A percentile compares a stretch with the other conserved stretches of the same genome.
These are phyloP conservation scores for Sugiyamaella boreocaroliniensis DNA, from an alignment of 805 yeast genomes.

Conservation along the genomic window DNA sequence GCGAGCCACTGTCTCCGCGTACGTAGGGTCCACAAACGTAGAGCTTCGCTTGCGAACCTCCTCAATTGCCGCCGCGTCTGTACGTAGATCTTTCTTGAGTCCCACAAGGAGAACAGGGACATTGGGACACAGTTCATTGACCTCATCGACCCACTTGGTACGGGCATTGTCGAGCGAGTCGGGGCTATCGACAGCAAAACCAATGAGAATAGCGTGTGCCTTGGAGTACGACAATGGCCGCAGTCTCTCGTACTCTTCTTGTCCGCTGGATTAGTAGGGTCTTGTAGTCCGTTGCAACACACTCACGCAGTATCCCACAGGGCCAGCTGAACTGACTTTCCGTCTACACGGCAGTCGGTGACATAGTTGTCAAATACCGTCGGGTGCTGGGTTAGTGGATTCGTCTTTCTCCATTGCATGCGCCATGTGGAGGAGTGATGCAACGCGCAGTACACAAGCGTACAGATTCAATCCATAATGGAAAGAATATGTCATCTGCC, in stretches of 20 bases:
- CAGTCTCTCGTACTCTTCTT: constrained; percentile 87
- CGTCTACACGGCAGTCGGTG: constrained; percentile 89
- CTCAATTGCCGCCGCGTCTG: constrained; percentile 32
- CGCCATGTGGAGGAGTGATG: not conserved
- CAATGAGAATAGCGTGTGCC: constrained; percentile 80
- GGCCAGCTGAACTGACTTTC: constrained; percentile 81
- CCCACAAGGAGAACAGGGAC: constrained; percentile 79
- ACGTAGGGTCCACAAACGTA: constrained; percentile 36
- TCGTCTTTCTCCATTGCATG: no score
- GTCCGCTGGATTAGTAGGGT: constrained; percentile 44
- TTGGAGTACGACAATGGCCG: constrained; percentile 83
- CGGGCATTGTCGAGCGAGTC: constrained; percentile 80
- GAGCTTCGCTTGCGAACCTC: constrained; percentile 44
- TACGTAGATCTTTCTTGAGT: constrained; percentile 72
- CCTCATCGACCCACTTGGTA: constrained; percentile 84
- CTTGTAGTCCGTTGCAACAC: not conserved
- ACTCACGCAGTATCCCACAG: constrained; percentile 84
- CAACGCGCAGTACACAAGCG: no score
- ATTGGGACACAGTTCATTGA: constrained; percentile 67
- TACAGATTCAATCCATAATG: no score
- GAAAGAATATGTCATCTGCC: no score
- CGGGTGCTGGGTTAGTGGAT: constrained; percentile 55
- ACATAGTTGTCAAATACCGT: constrained; percentile 93
- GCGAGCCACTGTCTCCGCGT: constrained; percentile 65
- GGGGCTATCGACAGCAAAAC: constrained; percentile 77